phyloP scores from a whole-genome alignment of 352 stramenopile species.

The Phytophthora crassamura region DNA sequence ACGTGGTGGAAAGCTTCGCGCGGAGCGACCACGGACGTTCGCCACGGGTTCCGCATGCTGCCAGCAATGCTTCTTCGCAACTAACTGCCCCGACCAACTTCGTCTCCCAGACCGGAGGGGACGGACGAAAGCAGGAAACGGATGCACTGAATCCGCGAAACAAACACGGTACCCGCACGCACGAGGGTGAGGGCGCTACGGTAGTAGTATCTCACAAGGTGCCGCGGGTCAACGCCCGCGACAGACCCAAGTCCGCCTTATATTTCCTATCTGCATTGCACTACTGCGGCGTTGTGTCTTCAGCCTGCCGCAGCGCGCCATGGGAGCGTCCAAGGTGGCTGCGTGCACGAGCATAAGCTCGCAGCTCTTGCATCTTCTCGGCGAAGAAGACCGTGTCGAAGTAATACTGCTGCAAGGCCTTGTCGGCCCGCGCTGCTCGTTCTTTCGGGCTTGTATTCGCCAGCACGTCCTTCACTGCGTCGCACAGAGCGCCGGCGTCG shows the following conservation, averaged over 20 bases:
- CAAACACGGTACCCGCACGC: too few species aligned
- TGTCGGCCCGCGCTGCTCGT: constrained; percentile 33
- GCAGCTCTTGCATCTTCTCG: constrained; percentile 55
- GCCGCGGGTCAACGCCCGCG: too few species aligned
- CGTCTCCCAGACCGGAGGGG: background rate
- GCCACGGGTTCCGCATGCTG: constrained; percentile 3
- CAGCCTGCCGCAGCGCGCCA: constrained; percentile 19
- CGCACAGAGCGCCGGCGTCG: constrained; percentile 37
- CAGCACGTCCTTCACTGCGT: constrained; percentile 43
- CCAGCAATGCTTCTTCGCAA: constrained; percentile 10
- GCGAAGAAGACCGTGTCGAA: constrained; percentile 68
- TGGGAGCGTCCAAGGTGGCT: constrained; percentile 14
- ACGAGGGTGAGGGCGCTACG: too few species aligned
- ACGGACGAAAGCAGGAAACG: too few species aligned
- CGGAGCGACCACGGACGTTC: constrained; percentile 16
- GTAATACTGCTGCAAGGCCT: constrained; percentile 60
- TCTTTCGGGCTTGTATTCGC: constrained; percentile 31
- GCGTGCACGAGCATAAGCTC: constrained; percentile 32
- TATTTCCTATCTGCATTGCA: background rate
- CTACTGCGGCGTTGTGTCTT: background rate
- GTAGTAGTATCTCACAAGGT: too few species aligned
- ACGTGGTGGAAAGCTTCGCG: constrained; percentile 3
- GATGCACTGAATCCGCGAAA: too few species aligned
- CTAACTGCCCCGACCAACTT: constrained; percentile 14
- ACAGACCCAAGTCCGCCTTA: too few species aligned